phyloP scores from a whole-genome alignment of 208 protist genomes.

The Sergeia podlipaevii region DNA sequence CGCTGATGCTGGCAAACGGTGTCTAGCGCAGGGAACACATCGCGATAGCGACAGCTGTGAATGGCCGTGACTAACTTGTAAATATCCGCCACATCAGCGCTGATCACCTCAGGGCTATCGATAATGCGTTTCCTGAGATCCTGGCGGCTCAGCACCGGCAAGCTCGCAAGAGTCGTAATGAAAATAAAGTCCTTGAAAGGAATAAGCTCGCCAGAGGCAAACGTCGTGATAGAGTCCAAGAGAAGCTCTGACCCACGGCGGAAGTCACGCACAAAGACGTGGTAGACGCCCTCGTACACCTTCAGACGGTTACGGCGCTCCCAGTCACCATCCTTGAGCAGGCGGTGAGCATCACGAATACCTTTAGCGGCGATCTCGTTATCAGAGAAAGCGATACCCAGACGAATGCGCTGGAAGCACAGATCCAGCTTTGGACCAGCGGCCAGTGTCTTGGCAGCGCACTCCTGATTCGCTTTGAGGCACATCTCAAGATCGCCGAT shows the following conservation, averaged over 20 bases:
- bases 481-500: constrained; percentile 96
- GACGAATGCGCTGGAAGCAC: constrained; percentile 94
- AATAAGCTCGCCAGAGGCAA: constrained; percentile 95
- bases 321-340: constrained; percentile 98
- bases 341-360: constrained; percentile 90
- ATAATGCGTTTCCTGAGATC: constrained; percentile 90
- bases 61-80: constrained; percentile 88
- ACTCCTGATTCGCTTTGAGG: constrained; percentile 86
- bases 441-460: constrained; percentile 92
- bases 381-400: constrained; percentile 96
- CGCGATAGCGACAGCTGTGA: constrained; percentile 95
- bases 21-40: constrained; percentile 92
- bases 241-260: constrained; percentile 91
- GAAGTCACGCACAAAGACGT: constrained; percentile 95
- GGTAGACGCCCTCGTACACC: constrained; percentile 97
- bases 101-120: constrained; percentile 90
- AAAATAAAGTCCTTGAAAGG: constrained; percentile 94
- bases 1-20: constrained; percentile 90
- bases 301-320: constrained; percentile 98
- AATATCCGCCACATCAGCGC: constrained; percentile 88
- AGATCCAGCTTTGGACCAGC: constrained; percentile 96
- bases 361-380: constrained; percentile 87
- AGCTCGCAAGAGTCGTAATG: constrained; percentile 91
- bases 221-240: constrained; percentile 97
- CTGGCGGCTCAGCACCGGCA: constrained; percentile 86